These are phyloP conservation scores for Knufia petricola DNA, from an alignment of 2,329 filamentous ascomycete species.

Conservation along the genomic window DNA sequence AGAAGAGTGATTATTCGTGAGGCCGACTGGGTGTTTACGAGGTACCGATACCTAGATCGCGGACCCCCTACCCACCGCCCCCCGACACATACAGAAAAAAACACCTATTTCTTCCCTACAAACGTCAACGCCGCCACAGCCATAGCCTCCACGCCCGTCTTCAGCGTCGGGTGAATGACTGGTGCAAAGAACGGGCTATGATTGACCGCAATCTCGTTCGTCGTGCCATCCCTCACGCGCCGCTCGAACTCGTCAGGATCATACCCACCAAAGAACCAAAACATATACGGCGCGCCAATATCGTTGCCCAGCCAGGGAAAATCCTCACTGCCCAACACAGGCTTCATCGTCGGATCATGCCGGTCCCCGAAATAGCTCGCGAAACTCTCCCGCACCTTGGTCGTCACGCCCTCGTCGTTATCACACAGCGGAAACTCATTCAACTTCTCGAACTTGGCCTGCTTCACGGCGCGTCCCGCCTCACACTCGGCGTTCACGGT, in stretches of 20 bases:
- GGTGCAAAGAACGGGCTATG: slow-evolving; percentile 52
- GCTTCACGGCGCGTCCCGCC: slow-evolving; percentile 41
- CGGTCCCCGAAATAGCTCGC: slow-evolving; percentile 36
- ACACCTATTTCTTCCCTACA: slow-evolving; percentile 24
- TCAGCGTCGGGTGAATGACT: slow-evolving; percentile 49
- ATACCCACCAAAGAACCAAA: slow-evolving; percentile 49
- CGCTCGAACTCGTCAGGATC: slow-evolving; percentile 41
- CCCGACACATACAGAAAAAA: background rate
- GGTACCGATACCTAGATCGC: too few relatives aligned
- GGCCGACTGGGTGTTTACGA: too few relatives aligned
- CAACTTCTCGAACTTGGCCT: slow-evolving; percentile 40
- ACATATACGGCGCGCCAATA: slow-evolving; percentile 42
- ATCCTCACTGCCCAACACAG: slow-evolving; percentile 41
- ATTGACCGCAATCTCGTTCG: slow-evolving; percentile 47
- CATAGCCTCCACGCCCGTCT: slow-evolving; percentile 42
- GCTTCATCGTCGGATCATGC: slow-evolving; percentile 18
- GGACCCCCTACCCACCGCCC: too few relatives aligned
- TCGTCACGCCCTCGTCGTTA: slow-evolving; percentile 42
- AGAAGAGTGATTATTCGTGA: too few relatives aligned
- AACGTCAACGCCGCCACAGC: slow-evolving; percentile 43
- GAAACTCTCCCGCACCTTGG: slow-evolving; percentile 38
- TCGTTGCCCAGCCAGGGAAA: slow-evolving; percentile 47
- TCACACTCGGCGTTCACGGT: slow-evolving; percentile 49
- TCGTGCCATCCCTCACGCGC: slow-evolving; percentile 35
- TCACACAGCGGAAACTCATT: slow-evolving; percentile 44